These are phyloP conservation scores for Fusarium brevicatenulatum DNA, from an alignment of 2,329 filamentous ascomycete species.

Conservation along the genomic window DNA sequence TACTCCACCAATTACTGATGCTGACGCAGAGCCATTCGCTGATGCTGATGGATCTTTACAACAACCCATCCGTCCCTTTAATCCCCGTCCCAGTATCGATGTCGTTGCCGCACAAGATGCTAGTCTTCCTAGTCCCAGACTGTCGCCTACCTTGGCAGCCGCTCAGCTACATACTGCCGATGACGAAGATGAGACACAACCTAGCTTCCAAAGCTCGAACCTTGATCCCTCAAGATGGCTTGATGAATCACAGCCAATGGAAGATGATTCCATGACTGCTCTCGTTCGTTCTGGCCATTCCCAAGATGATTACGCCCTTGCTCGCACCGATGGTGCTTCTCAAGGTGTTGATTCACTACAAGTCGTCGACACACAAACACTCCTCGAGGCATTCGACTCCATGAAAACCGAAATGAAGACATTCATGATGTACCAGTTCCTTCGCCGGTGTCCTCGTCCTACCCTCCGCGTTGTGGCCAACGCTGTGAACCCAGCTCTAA, in stretches of 20 bases:
- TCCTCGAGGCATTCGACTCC: conserved; percentile 90
- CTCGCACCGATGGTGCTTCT: conserved; percentile 36
- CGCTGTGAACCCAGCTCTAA: conserved; percentile 91
- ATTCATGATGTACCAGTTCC: conserved; percentile 95
- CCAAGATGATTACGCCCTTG: conserved; percentile 42
- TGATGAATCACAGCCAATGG: conserved; percentile 55
- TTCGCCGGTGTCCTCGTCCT: conserved; percentile 86
- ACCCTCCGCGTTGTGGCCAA: conserved; percentile 90
- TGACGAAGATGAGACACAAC: conserved; percentile 51
- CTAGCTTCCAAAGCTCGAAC: conserved; percentile 47
- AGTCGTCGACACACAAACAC: conserved; percentile 83
- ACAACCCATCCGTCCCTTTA: conserved; percentile 58
- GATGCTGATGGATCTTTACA: conserved; percentile 62
- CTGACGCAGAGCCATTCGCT: conserved; percentile 71
- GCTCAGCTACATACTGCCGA: conserved; percentile 62
- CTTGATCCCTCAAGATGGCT: conserved; percentile 48
- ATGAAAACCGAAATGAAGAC: conserved; percentile 93
- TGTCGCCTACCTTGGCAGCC: conserved; percentile 90
- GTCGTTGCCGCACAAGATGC: conserved; percentile 83
- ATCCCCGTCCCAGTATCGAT: conserved; percentile 67
- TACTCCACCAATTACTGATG: conserved; percentile 80
- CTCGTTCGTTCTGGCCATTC: conserved; percentile 38
- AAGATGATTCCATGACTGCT: conserved; percentile 45
- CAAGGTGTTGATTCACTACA: conserved; percentile 33
- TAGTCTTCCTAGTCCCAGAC: conserved; percentile 90